A percentile compares a stretch with the other conserved stretches of the same genome.
Conservation (phyloP, 345 rosid species). For the Citrus inodora region DNA sequence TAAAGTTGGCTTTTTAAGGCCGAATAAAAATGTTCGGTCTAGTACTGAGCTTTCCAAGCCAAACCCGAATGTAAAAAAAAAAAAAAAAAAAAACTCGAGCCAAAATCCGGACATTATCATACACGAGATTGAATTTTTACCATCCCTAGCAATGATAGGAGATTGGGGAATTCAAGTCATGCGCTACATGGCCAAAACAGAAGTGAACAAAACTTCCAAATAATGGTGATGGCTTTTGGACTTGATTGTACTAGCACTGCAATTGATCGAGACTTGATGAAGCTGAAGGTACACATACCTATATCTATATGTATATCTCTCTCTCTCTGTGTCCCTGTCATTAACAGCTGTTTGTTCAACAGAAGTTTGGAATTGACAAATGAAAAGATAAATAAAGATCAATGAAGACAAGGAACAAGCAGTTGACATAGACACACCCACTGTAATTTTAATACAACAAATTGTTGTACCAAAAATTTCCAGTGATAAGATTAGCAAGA, state of each 20-base stretch:
- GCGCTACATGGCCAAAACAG: background rate
- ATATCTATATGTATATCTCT: too few species aligned
- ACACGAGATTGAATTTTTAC: too few species aligned
- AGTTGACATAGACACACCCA: accelerated
- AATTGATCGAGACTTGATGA: background rate
- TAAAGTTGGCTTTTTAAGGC: too few species aligned
- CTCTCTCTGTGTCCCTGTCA: too few species aligned
- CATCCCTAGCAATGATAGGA: background rate
- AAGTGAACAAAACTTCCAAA: background rate
- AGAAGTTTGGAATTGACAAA: background rate
- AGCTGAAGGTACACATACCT: background rate
- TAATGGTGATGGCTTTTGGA: background rate
- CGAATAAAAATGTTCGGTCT: too few species aligned
- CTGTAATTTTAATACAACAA: background rate
- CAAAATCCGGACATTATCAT: too few species aligned
- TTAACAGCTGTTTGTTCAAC: background rate
- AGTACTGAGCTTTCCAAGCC: too few species aligned
- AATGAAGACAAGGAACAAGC: background rate
- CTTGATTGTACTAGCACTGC: background rate
- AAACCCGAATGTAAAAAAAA: too few species aligned
- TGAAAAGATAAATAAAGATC: background rate
- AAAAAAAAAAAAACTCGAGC: too few species aligned
- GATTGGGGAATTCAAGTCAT: background rate
- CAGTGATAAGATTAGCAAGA: too few species aligned
- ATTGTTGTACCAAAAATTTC: background rate